A percentile compares a stretch with the other conserved stretches of the same genome.
Conservation (phyloP, 1,284 basidiomycete genomes). For the Cryptococcus sp. region DNA sequence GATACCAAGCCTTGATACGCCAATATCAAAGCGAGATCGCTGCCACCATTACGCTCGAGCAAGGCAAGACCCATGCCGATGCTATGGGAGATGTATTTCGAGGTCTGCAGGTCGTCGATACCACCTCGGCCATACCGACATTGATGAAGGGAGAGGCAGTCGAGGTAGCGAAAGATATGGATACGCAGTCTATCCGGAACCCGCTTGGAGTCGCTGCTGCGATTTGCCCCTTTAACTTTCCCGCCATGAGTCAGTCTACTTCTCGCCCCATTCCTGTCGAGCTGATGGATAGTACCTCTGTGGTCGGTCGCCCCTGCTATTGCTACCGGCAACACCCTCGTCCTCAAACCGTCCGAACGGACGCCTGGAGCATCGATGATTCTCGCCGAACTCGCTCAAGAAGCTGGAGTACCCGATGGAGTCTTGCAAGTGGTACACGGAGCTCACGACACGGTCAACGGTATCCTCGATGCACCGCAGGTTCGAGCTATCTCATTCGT, state of each 20-base stretch:
- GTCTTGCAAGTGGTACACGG: constrained; percentile 71
- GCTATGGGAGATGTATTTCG: constrained; percentile 87
- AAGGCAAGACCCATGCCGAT: constrained; percentile 79
- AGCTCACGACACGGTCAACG: constrained; percentile 78
- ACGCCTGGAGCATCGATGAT: constrained; percentile 93
- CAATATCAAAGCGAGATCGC: constrained; percentile 48
- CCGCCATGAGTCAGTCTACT: constrained; percentile 65
- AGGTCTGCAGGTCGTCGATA: constrained; percentile 81
- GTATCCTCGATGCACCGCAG: constrained; percentile 79
- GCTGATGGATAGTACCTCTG: constrained; percentile 74
- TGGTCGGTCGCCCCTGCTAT: constrained; percentile 71
- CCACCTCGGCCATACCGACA: constrained; percentile 71
- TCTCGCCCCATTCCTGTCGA: background rate
- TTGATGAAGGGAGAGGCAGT: constrained; percentile 77
- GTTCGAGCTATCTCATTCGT: constrained; percentile 95
- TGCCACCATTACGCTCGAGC: constrained; percentile 66
- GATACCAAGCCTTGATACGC: constrained; percentile 45
- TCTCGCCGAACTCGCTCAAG: constrained; percentile 81
- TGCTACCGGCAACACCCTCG: constrained; percentile 65
- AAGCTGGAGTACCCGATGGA: constrained; percentile 62
- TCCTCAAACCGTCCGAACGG: constrained; percentile 88
- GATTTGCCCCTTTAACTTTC: constrained; percentile 73
- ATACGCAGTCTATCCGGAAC: constrained; percentile 54
- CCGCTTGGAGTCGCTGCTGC: constrained; percentile 58
- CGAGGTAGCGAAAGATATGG: constrained; percentile 93